A percentile compares a stretch with the other conserved stretches of the same genome.
Evolutionary conservation across 495 filamentous ascomycete species (phyloP).

Genomic region (Bryoglossum gracile): DNA sequence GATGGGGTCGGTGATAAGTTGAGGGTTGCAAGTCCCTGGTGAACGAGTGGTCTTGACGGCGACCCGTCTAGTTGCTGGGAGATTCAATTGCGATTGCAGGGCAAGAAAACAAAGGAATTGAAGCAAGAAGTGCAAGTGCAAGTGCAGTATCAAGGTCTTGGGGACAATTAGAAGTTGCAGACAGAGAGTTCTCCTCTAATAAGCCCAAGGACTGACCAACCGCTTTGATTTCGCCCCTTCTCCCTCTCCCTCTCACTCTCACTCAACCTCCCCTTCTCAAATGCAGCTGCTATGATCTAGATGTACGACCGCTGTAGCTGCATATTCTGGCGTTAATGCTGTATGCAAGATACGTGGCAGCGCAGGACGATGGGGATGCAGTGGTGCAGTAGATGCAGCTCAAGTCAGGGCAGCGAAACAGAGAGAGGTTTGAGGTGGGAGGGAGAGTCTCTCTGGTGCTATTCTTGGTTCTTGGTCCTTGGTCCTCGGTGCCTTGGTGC

Average conservation of each 20-base stretch:
- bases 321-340: conserved; percentile 21
- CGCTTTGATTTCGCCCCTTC: conserved; percentile 19
- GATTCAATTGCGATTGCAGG: neutral
- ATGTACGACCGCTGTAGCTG: conserved; percentile 21
- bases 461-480: no score
- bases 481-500: no score
- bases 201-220: conserved; percentile 10
- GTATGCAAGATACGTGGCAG: conserved; percentile 20
- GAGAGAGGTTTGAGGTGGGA: no score
- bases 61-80: conserved; percentile 22
- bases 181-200: conserved; percentile 20
- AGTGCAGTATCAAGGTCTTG: no score
- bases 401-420: no score
- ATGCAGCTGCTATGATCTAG: conserved; percentile 12
- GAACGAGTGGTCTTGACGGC: conserved; percentile 24
- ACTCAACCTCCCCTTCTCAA: neutral
- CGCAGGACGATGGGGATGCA: conserved; percentile 8
- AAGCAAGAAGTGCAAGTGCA: no score
- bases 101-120: conserved; percentile 6
- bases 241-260: no score
- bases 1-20: neutral
- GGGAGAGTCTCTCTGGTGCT: no score
- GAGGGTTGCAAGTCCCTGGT: conserved; percentile 11
- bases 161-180: no score
- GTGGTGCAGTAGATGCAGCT: no score